Evolutionary conservation across 805 yeast genomes (phyloP).

Genomic region (Debaryomyces hansenii): DNA sequence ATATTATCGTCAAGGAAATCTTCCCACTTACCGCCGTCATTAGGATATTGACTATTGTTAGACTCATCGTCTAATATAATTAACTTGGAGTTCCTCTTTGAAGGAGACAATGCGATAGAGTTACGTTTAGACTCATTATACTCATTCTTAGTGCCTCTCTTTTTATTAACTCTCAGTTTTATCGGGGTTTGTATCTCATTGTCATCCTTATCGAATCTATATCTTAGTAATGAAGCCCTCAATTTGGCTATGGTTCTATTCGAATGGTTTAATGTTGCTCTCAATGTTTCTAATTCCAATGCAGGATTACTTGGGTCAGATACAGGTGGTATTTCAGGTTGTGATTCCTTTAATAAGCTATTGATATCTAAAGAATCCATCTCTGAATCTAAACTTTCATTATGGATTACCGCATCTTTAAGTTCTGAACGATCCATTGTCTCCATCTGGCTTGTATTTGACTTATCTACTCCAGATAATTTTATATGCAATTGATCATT

Average conservation of each 20-base stretch:
- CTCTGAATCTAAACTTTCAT: slow-evolving; percentile 8
- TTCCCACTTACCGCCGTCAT: slow-evolving; percentile 35
- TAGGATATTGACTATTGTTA: slow-evolving; percentile 17
- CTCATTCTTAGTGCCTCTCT: slow-evolving; percentile 14
- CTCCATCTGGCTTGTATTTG: not conserved
- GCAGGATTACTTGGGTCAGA: slow-evolving; percentile 42
- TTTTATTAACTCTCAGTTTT: slow-evolving; percentile 3
- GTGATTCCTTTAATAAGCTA: slow-evolving; percentile 28
- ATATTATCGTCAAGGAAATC: slow-evolving; percentile 33
- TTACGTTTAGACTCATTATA: slow-evolving; percentile 13
- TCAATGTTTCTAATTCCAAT: slow-evolving; percentile 65
- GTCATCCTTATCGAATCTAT: not conserved
- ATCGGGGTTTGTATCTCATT: slow-evolving; percentile 8
- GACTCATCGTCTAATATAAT: slow-evolving; percentile 27
- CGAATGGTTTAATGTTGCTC: slow-evolving; percentile 64
- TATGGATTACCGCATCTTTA: not conserved
- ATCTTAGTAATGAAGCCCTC: slow-evolving; percentile 48
- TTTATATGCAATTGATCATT: slow-evolving; percentile 53
- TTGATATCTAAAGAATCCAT: slow-evolving; percentile 38
- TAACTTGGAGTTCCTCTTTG: slow-evolving; percentile 35
- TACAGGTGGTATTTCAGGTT: slow-evolving; percentile 21
- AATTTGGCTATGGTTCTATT: slow-evolving; percentile 62
- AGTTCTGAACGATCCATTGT: not conserved
- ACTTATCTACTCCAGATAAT: not conserved
- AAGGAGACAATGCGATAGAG: slow-evolving; percentile 28